Conservation (phyloP, 352 stramenopile species). For the Blastocystis sp. region DNA sequence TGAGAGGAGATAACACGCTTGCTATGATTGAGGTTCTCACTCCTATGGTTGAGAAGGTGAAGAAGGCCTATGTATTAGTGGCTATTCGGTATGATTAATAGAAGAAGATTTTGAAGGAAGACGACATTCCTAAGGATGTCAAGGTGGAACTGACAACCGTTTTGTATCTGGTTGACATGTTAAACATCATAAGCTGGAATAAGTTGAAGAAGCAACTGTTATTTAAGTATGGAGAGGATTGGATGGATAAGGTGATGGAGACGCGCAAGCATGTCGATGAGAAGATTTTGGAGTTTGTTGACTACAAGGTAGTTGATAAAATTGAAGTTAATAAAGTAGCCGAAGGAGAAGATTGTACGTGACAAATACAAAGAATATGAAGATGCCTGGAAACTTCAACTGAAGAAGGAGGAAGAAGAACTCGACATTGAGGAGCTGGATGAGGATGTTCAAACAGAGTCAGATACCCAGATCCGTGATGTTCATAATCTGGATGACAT, state of each 20-base stretch:
- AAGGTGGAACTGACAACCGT: slow-evolving; percentile 39
- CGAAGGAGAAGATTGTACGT: slow-evolving; percentile 61
- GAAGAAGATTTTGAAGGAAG: slow-evolving; percentile 56
- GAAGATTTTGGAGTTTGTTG: slow-evolving; percentile 58
- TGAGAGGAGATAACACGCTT: slow-evolving; percentile 66
- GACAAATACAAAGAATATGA: slow-evolving; percentile 66
- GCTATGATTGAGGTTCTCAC: slow-evolving; percentile 64
- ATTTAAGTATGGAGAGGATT: slow-evolving; percentile 57
- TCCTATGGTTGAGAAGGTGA: slow-evolving; percentile 63
- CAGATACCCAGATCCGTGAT: slow-evolving; percentile 61
- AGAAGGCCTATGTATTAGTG: slow-evolving; percentile 31
- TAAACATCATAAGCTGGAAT: slow-evolving; percentile 56
- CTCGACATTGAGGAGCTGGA: slow-evolving; percentile 62
- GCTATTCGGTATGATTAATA: not conserved
- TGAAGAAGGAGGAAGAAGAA: slow-evolving; percentile 68
- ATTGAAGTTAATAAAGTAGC: not conserved
- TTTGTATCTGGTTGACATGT: slow-evolving; percentile 31
- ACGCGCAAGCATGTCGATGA: slow-evolving; percentile 32
- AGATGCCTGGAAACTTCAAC: slow-evolving; percentile 55
- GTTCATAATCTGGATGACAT: slow-evolving; percentile 60
- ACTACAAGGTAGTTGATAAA: not conserved
- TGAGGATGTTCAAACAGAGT: slow-evolving; percentile 50
- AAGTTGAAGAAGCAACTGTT: slow-evolving; percentile 65
- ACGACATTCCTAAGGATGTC: slow-evolving; percentile 32
- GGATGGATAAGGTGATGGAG: slow-evolving; percentile 23